Evolutionary conservation across 441 rosid species (phyloP).

Genomic region (Populus hybrid): DNA sequence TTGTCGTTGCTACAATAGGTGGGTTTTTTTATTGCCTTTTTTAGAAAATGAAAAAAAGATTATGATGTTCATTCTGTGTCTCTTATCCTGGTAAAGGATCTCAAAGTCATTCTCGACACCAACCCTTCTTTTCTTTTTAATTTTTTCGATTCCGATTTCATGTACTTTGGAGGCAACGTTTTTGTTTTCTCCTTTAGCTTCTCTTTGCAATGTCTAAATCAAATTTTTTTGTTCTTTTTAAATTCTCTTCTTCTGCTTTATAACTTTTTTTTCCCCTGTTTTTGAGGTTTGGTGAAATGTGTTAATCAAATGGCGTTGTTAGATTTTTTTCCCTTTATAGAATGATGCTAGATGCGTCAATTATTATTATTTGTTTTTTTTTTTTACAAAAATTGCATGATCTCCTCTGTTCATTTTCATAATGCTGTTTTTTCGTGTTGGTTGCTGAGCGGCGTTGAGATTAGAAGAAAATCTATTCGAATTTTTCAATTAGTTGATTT

Average conservation of each 20-base stretch:
- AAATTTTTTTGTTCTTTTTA: slow-evolving; percentile 2
- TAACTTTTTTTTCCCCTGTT: neutral
- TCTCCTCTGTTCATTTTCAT: neutral
- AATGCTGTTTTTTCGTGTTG: no score
- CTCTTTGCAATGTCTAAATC: slow-evolving; percentile 36
- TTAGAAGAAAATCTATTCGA: no score
- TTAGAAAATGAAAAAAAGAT: slow-evolving; percentile 5
- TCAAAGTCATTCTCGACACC: slow-evolving; percentile 40
- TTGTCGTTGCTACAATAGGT: slow-evolving; percentile 3
- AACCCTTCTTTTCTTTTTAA: neutral
- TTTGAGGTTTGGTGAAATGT: slow-evolving; percentile 3
- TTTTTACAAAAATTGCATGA: neutral
- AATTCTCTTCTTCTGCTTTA: neutral
- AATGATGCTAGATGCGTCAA: neutral
- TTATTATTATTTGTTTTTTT: neutral
- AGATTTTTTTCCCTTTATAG: neutral
- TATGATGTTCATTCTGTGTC: slow-evolving; percentile 22
- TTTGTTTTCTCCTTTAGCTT: neutral
- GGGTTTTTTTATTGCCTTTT: neutral
- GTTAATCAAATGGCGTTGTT: slow-evolving; percentile 9
- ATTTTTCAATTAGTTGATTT: neutral
- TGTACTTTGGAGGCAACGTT: no score
- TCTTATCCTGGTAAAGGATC: slow-evolving; percentile 41
- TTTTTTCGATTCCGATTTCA: no score
- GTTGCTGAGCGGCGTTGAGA: no score